Percentiles rank a stretch among this genome's conserved stretches.
These are phyloP conservation scores for Russula sp. DNA, from an alignment of 768 basidiomycete species.

Conservation along the genomic window DNA sequence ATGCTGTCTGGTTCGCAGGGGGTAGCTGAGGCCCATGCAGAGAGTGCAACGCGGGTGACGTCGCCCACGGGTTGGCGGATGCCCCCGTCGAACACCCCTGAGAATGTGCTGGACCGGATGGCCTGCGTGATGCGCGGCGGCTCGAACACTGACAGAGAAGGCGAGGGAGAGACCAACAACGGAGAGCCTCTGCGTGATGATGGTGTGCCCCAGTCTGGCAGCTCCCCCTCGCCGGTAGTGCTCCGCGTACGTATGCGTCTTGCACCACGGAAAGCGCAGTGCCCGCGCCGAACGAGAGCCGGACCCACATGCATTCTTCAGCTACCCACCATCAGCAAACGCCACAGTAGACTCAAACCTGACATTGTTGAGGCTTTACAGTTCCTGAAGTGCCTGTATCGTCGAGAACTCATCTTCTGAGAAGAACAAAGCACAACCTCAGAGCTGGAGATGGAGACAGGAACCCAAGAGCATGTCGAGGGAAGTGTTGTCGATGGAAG, in stretches of 20 bases:
- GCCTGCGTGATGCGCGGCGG: slow-evolving; percentile 15
- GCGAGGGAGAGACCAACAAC: background rate
- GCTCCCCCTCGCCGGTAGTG: slow-evolving; percentile 39
- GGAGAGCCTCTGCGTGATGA: background rate
- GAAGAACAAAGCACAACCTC: no score
- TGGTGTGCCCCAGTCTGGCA: slow-evolving; percentile 30
- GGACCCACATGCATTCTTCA: slow-evolving; percentile 56
- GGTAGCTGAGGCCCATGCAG: background rate
- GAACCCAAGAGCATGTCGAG: no score
- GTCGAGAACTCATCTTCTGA: no score
- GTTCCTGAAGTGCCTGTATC: no score
- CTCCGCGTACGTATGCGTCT: slow-evolving; percentile 54
- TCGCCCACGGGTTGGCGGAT: slow-evolving; percentile 54
- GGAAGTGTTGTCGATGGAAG: no score
- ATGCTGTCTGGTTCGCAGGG: slow-evolving; percentile 13
- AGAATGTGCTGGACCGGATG: slow-evolving; percentile 22
- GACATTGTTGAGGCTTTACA: no score
- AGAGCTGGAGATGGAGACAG: no score
- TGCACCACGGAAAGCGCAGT: slow-evolving; percentile 82
- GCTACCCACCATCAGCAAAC: no score
- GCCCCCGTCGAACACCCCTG: slow-evolving; percentile 22
- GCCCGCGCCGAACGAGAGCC: slow-evolving; percentile 77
- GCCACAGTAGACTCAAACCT: no score
- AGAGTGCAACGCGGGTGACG: slow-evolving; percentile 21
- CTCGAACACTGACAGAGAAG: slow-evolving; percentile 13